A percentile compares a stretch with the other conserved stretches of the same genome.
phyloP scores from a whole-genome alignment of 169 alveolate species.

The Amoebophrya sp. region DNA sequence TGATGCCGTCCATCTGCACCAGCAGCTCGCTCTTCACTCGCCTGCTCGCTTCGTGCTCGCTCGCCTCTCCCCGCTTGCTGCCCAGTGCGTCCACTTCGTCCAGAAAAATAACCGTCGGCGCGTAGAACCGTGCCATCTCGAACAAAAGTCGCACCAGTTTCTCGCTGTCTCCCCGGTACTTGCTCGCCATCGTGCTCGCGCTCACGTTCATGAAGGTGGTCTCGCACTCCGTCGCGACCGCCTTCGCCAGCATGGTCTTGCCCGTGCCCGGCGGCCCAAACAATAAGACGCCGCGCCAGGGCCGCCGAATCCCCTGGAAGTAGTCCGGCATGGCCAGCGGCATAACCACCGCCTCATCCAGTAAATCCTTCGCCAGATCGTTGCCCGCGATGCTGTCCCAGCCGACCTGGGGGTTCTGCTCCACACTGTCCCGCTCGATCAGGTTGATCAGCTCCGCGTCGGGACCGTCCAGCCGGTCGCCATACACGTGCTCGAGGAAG shows the following conservation, averaged over 20 bases:
- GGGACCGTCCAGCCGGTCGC: conserved; percentile 21
- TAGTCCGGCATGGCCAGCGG: conserved; percentile 76
- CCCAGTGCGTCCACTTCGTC: conserved; percentile 76
- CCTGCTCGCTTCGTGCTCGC: conserved; percentile 70
- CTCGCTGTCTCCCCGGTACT: conserved; percentile 86
- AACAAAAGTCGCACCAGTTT: conserved; percentile 64
- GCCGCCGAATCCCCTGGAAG: conserved; percentile 72
- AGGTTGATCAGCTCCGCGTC: conserved; percentile 23
- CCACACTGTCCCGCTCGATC: conserved; percentile 27
- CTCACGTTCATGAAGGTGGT: conserved; percentile 76
- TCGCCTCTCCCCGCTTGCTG: conserved; percentile 57
- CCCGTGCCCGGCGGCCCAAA: conserved; percentile 94
- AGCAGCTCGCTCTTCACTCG: conserved; percentile 76
- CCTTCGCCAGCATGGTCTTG: conserved; percentile 81
- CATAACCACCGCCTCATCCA: conserved; percentile 77
- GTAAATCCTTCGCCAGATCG: conserved; percentile 63
- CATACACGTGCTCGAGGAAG: conserved; percentile 24
- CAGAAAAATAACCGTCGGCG: conserved; percentile 78
- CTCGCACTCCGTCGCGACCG: conserved; percentile 74
- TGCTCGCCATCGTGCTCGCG: conserved; percentile 70
- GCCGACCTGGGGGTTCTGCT: conserved; percentile 35
- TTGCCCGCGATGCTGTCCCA: conserved; percentile 73
- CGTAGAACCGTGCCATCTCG: conserved; percentile 78
- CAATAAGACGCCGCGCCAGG: conserved; percentile 79
- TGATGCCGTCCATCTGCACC: conserved; percentile 75